Base-by-base conservation (phyloP, 441 rosid genomes). In the Lepidium campestre region DNA sequence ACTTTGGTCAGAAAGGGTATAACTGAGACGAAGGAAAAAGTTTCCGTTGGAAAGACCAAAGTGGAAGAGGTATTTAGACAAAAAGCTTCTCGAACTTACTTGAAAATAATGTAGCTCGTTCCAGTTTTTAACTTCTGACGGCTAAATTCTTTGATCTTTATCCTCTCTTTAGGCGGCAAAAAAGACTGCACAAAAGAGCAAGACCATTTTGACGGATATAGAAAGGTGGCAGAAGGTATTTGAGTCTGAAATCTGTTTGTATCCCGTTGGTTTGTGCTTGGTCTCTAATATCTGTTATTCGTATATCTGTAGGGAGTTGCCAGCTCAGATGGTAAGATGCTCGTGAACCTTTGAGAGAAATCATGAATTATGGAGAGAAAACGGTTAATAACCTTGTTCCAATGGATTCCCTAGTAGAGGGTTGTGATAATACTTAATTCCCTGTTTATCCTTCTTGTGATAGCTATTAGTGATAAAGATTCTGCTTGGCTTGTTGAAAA, bases 151-250 rank as follows among this genome's bases (percentile, higher is more conserved):
- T 42, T 52, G 62, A 50, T 65, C 34, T 32, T 5, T 36, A 58
- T 72, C 44, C 67, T 35, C 73, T 57, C 67, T 75, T 50, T 85
- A 93, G 98, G 98, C 80, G 10, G 97, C 98, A 0, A 90, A 88
- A 78, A 88, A 77, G 79, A 92, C 96, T 31, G 97, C 97, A 10
- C 90, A 85, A 45, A 90, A 82, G 55, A 92, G 98, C 77, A 92
- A 86, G 83, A 88, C 83, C 25, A 78, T 93, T 49, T 74, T 90
- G 68, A 88, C 96, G n/a, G 98, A 93, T 69, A 84, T 93, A 57
- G 98, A 93, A 75, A 80, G 98, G 62, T 85, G 98, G 97, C 94
- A 90, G 80, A 93, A 93, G 96, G 98, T 93, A 88, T 52, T 32
- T 41, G 18, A 69, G 67, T 66, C 15, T 73, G 37, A 50, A 22